These are phyloP conservation scores for Candida glucosophila DNA, from an alignment of 1,139 yeast species.

Conservation along the genomic window DNA sequence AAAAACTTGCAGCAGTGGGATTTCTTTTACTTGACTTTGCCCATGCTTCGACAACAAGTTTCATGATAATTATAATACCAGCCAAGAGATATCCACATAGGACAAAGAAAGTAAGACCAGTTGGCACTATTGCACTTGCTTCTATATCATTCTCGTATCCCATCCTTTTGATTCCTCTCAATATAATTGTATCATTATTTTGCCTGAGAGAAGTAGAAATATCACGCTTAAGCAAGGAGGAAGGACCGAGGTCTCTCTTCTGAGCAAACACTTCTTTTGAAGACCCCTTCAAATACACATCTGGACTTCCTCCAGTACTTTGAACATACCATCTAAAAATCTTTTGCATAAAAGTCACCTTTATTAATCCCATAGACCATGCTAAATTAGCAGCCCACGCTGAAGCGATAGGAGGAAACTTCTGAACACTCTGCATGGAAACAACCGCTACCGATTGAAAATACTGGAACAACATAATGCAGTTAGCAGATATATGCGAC, in stretches of 20 bases:
- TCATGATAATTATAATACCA: slow-evolving; percentile 42
- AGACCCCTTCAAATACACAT: slow-evolving; percentile 48
- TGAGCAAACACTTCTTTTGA: slow-evolving; percentile 60
- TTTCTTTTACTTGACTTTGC: slow-evolving; percentile 36
- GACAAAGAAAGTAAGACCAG: slow-evolving; percentile 70
- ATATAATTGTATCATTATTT: slow-evolving; percentile 43
- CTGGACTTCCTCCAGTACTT: slow-evolving; percentile 69
- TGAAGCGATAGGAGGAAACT: slow-evolving; percentile 71
- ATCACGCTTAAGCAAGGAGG: slow-evolving; percentile 11
- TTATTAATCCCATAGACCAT: slow-evolving; percentile 79
- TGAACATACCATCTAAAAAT: slow-evolving; percentile 78
- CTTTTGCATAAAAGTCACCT: slow-evolving; percentile 61
- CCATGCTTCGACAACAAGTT: slow-evolving; percentile 41
- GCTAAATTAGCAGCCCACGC: slow-evolving; percentile 78
- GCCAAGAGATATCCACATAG: slow-evolving; percentile 50
- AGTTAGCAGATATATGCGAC: slow-evolving; percentile 67
- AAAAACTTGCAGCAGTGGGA: slow-evolving; percentile 37
- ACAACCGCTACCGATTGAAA: slow-evolving; percentile 73
- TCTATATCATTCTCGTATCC: slow-evolving; percentile 64
- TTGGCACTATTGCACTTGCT: slow-evolving; percentile 62
- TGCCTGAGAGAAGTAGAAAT: slow-evolving; percentile 26
- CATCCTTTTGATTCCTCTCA: slow-evolving; percentile 69
- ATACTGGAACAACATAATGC: slow-evolving; percentile 63
- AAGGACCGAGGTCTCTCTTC: slow-evolving; percentile 6
- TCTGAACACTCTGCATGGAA: slow-evolving; percentile 63